Base-by-base conservation (phyloP, 495 filamentous ascomycete genomes). In the Parathielavia appendiculata region DNA sequence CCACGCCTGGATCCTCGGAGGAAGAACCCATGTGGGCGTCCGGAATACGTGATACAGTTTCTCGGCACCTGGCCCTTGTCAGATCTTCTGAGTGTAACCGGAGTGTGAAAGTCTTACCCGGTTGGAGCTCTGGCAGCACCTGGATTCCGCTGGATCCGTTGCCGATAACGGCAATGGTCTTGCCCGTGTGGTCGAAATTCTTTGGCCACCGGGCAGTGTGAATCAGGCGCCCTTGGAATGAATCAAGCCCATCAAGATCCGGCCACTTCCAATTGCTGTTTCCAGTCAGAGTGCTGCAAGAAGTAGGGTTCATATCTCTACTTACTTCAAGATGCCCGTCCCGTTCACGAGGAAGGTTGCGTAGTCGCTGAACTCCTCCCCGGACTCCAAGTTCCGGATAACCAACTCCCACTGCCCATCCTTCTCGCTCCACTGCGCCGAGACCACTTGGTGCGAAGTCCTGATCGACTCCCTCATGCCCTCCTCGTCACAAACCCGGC, bases 11-110 rank as follows among this genome's bases (percentile, higher is more conserved):
- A 76, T 71, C 50, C 76, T 63, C 7, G 83, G 80, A 35, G 83
- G 81, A 7, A 81, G 74, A n/a, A 89, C 55, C 86, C 86, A 90
- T 30, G 85, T 87, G 4, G 81, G 81, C 38, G 81, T 83, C 20
- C 86, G 81, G 41, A 84, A 77, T 49, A 73, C 66, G 52, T 73
- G 72, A 62, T 70, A 73, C 22, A 80, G 54, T 60, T 78, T 77
- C 47, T 78, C 74, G 26, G 73, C 72, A 40, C 66, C 73, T 71
- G 23, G 17, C 62, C 53, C 36, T 10, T 45, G 61, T 71, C 56
- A 71, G 71, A 54, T 52, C 12, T 62, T 17, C 39, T 10, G 7
- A 5, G 1, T 26, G 10, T 0, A 34, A 9, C 14, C 6, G 9
- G n/a, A 7, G 4, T 13, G 5, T 30, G n/a, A 14, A 40, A 34